Evolutionary conservation across 2,329 filamentous ascomycete species (phyloP).

Genomic region (Talaromyces islandicus): DNA sequence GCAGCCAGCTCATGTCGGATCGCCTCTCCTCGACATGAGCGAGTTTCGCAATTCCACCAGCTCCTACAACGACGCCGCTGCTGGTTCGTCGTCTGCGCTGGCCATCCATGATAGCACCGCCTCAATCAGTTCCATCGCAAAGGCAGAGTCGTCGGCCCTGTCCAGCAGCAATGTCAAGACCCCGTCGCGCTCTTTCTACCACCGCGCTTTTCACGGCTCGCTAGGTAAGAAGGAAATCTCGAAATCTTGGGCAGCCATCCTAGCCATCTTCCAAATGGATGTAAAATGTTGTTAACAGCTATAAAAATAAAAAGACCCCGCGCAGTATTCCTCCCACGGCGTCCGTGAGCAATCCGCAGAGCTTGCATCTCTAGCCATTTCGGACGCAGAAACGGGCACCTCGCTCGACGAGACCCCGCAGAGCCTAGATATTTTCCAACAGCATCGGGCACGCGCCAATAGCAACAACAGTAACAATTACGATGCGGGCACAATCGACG

Average conservation of each 20-base stretch:
- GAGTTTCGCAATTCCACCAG: constrained; percentile 4
- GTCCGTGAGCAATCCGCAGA: constrained; percentile 85
- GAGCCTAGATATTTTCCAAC: constrained; percentile 24
- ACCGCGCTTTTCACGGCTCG: constrained; percentile 38
- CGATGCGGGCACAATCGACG: neutral
- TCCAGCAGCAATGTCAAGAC: constrained; percentile 32
- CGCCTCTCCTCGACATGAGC: neutral
- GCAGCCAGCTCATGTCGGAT: neutral
- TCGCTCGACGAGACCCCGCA: constrained; percentile 23
- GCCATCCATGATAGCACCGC: neutral
- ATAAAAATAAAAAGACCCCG: constrained; percentile 58
- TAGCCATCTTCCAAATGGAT: neutral
- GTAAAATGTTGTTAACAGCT: neutral
- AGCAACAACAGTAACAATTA: constrained; percentile 6
- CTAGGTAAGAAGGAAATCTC: constrained; percentile 29
- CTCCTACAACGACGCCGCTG: constrained; percentile 3
- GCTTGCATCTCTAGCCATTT: constrained; percentile 74
- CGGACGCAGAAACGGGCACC: constrained; percentile 39
- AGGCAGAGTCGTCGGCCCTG: constrained; percentile 15
- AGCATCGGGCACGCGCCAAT: constrained; percentile 9
- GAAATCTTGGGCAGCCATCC: no score
- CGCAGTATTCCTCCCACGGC: constrained; percentile 66
- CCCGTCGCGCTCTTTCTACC: constrained; percentile 40
- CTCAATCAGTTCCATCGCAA: neutral
- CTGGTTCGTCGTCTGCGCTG: neutral